Conservation (phyloP, 441 rosid species). For the Corymbia citriodora region DNA sequence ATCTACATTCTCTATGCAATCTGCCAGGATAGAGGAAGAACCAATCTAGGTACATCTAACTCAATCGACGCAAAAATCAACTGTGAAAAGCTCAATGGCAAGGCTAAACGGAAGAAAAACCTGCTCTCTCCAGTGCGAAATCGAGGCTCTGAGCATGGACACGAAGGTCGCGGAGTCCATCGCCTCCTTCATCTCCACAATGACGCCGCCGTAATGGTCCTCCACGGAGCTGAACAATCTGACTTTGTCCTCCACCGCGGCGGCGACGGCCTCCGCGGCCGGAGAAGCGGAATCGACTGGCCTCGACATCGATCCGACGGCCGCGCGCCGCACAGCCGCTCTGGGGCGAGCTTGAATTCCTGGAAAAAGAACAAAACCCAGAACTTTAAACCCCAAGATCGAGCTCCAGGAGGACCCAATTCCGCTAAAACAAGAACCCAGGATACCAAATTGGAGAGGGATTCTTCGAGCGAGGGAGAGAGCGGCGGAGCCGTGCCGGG, state of each 20-base stretch:
- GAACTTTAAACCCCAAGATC: background rate
- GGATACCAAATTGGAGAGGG: background rate
- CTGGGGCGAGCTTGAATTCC: background rate
- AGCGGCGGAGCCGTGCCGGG: background rate
- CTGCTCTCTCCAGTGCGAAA: slow-evolving; percentile 67
- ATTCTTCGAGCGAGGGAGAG: background rate
- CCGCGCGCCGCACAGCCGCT: background rate
- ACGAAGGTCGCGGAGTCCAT: slow-evolving; percentile 52
- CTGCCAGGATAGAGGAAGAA: background rate
- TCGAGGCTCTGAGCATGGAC: slow-evolving; percentile 46
- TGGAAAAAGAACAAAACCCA: background rate
- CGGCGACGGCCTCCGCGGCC: background rate
- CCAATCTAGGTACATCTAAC: background rate
- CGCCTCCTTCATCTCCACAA: slow-evolving; percentile 47
- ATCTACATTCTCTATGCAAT: background rate
- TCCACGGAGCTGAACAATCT: slow-evolving; percentile 30
- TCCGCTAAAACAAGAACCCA: background rate
- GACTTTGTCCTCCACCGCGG: slow-evolving; percentile 3
- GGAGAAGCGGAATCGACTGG: slow-evolving; percentile 5
- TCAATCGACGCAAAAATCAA: background rate
- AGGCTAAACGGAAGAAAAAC: slow-evolving; percentile 20
- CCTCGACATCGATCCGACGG: slow-evolving; percentile 23
- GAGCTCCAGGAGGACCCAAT: background rate
- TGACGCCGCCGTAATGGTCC: slow-evolving; percentile 75
- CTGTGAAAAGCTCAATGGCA: background rate